Base-by-base conservation (phyloP, 768 basidiomycete genomes). In the Lactifluus hygrophoroides region DNA sequence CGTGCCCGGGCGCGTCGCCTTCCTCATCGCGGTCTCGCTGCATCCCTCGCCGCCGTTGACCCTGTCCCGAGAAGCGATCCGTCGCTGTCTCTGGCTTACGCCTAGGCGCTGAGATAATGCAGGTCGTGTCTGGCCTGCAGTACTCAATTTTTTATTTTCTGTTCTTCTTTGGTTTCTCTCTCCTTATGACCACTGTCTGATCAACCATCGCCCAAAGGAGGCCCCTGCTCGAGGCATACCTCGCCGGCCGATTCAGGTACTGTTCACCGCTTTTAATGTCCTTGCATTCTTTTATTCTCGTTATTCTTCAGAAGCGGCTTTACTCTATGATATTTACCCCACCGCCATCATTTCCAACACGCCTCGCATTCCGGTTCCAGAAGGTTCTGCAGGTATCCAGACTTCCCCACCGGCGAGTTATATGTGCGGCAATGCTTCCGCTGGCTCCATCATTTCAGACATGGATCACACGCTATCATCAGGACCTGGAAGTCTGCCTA, bases 301-400 rank as follows among this genome's bases (percentile, higher is more conserved):
- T 37, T 38, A 50, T 46, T 14, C 3, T 13, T n/a, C 16, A 19
- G 13, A 32, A 46, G 13, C n/a, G n/a, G n/a, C 42, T 9, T 23
- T 27, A 17, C 38, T 51, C 17, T 23, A 40, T 49, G 53, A 45
- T 23, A 44, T 23, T 27, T 37, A 42, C 35, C 30, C 1, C 46
- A 27, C n/a, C 19, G 6, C 38, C 17, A 25, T 23, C 49, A 46
- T 47, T 17, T 46, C 38, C 6, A 52, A 34, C 23, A 44, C 28
- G 25, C 55, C 45, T 34, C 3, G 23, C n/a, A 6, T 47, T 25
- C 11, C 17, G 38, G 0, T 64, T 63, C 51, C 64, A 64, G 61
- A 64, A 63, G 13, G 13, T 56, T 58, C 63, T 17, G 3, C 19
- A 7, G 32, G 21, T 1, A 2, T 51, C 57, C 19, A 37, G 57